Evolutionary conservation across 139 green algal genomes (phyloP), one percentile per base, ranked within the genome.

Genomic region (Chlamydomonas asymmetrica): DNA sequence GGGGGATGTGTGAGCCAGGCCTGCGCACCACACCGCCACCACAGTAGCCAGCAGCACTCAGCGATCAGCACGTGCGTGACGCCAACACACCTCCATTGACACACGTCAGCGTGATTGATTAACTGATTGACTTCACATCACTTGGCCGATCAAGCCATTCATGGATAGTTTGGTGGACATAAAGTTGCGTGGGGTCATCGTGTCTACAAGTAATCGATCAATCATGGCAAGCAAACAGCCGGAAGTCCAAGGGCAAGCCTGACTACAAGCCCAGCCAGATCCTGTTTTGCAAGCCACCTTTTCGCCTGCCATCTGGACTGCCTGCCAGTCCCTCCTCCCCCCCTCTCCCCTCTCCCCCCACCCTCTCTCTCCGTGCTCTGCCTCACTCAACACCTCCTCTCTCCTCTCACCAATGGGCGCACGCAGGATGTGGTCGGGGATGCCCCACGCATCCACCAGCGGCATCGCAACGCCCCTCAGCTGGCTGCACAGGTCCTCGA

Each of bases 371-470:
- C 67, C 3, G 67, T 74, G 65, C 74, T 18, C 68, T 64, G 13
- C 74, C 74, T 29, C 54, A 62, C 40, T 67, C 23, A 23, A 43
- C 38, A 1, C 49, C 76, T 22, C 73, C 50, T 13, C 16, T 48
- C 16, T 8, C 57, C 25, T 6, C n/a, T 90, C 80, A 16, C 88
- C 92, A 57, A 97, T 97, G 62, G 92, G 92, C 4, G 92, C 91
- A 3, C 92, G 79, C 73, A 97, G 78, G n/a, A 97, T 91, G 82
- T 90, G 80, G 82, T 97, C 92, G 3, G 92, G 91, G 68, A 97
- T 92, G 59, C 68, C 84, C 71, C 93, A 97, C 0, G 92, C 82
- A 56, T 91, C 82, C 45, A 94, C 72, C 69, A 75, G 69, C 50
- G 41, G 62, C 49, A 66, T 38, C 39, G 69, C 69, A 39, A 61